phyloP scores from a whole-genome alignment of 192 early-diverging fungal genomes.

The Umbelopsis isabellina region DNA sequence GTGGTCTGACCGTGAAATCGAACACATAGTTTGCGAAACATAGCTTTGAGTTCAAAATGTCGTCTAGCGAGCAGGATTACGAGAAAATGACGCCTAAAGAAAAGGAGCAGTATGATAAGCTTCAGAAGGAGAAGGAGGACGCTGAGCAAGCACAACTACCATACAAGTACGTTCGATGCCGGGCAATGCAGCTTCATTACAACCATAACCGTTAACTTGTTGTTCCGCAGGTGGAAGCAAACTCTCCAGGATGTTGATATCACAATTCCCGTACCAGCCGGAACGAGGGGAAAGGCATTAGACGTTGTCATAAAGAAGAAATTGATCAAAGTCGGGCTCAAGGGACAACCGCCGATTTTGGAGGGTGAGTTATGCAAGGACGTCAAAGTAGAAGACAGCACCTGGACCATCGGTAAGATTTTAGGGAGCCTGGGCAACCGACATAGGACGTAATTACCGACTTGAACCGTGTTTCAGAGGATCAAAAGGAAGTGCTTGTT shows the following conservation, averaged over 20 bases:
- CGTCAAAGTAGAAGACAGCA: slow-evolving; percentile 77
- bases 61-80: slow-evolving; percentile 32
- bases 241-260: slow-evolving; percentile 85
- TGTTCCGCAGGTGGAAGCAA: slow-evolving; percentile 69
- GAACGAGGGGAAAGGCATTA: slow-evolving; percentile 70
- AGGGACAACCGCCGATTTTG: slow-evolving; percentile 71
- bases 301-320: slow-evolving; percentile 70
- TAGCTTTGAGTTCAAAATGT: neutral
- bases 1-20: too few relatives aligned
- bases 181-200: neutral
- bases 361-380: slow-evolving; percentile 74
- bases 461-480: slow-evolving; percentile 37
- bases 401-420: slow-evolving; percentile 73
- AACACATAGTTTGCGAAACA: too few relatives aligned
- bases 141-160: slow-evolving; percentile 58
- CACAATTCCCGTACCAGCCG: slow-evolving; percentile 68
- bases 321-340: slow-evolving; percentile 67
- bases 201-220: neutral
- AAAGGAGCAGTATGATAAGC: slow-evolving; percentile 43
- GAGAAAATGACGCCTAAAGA: slow-evolving; percentile 58
- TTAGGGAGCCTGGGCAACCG: neutral
- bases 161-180: slow-evolving; percentile 28
- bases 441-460: neutral
- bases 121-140: slow-evolving; percentile 46
- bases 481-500: slow-evolving; percentile 72